Evolutionary conservation across 208 protist species (phyloP).

Genomic region (Leishmania tarentolae): DNA sequence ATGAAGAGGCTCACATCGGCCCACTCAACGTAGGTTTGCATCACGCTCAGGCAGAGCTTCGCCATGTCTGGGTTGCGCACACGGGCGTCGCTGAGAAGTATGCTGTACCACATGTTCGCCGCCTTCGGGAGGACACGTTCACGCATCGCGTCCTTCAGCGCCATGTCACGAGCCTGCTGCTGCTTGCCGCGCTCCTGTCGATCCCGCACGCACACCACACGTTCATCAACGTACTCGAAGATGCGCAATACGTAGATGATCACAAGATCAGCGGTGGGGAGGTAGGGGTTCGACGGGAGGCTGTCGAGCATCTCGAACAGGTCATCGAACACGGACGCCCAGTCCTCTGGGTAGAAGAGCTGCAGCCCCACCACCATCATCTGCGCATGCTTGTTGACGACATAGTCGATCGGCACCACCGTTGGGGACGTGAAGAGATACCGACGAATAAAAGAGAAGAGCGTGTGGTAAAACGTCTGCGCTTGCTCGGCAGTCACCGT

Average conservation of each 20-base stretch:
- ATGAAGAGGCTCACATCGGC: slow-evolving; percentile 69
- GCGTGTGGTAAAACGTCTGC: slow-evolving; percentile 58
- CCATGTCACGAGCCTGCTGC: slow-evolving; percentile 69
- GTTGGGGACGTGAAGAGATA: slow-evolving; percentile 35
- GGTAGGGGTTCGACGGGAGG: slow-evolving; percentile 25
- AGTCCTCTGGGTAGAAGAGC: slow-evolving; percentile 68
- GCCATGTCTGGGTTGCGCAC: slow-evolving; percentile 50
- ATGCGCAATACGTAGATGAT: slow-evolving; percentile 74
- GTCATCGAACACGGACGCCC: slow-evolving; percentile 66
- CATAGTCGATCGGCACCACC: slow-evolving; percentile 43
- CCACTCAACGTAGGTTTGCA: slow-evolving; percentile 86
- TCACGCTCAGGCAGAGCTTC: slow-evolving; percentile 54
- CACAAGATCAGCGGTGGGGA: slow-evolving; percentile 36
- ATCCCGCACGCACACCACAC: slow-evolving; percentile 68
- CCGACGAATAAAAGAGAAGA: slow-evolving; percentile 75
- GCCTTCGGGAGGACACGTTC: slow-evolving; percentile 58
- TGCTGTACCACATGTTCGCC: slow-evolving; percentile 60
- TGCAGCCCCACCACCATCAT: slow-evolving; percentile 74
- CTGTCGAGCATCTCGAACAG: slow-evolving; percentile 59
- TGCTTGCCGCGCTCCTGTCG: slow-evolving; percentile 56
- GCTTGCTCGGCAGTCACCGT: slow-evolving; percentile 46
- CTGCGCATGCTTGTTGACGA: slow-evolving; percentile 88
- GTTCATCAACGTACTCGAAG: slow-evolving; percentile 89
- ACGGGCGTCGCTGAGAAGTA: slow-evolving; percentile 52
- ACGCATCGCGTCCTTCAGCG: slow-evolving; percentile 82